Conservation (phyloP, 1,284 basidiomycete genomes). For the Peniophora sp. region DNA sequence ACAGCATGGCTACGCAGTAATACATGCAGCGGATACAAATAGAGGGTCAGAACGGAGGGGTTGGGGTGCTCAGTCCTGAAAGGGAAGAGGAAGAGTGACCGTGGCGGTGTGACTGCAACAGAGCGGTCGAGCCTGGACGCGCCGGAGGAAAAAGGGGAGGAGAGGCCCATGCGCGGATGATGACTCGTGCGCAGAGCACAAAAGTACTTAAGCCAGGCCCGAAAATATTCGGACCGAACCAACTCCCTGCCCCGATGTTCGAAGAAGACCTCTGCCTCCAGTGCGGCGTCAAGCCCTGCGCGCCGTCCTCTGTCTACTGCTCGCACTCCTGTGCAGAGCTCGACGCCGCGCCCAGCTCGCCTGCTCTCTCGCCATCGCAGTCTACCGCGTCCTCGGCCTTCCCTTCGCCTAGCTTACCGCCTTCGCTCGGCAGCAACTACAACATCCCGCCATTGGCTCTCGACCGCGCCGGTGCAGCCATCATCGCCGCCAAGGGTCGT, state of each 20-base stretch:
- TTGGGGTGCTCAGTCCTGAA: too few species aligned
- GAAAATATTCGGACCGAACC: too few species aligned
- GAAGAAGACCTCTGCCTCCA: conserved; percentile 70
- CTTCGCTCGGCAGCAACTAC: conserved; percentile 49
- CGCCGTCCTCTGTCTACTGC: conserved; percentile 60
- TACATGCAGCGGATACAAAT: too few species aligned
- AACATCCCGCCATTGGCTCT: conserved; percentile 43
- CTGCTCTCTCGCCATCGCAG: conserved; percentile 44
- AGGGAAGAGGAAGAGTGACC: too few species aligned
- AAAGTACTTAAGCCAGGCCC: too few species aligned
- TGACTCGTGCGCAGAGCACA: too few species aligned
- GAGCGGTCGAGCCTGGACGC: too few species aligned
- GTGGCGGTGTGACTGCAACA: too few species aligned
- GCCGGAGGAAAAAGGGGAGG: too few species aligned
- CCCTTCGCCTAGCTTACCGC: conserved; percentile 56
- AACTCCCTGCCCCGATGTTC: conserved; percentile 39
- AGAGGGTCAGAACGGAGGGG: too few species aligned
- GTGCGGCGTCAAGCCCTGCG: conserved; percentile 53
- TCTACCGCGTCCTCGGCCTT: conserved; percentile 62
- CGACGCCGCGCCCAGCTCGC: conserved; percentile 36
- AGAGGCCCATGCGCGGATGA: too few species aligned
- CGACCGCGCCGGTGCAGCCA: conserved; percentile 13
- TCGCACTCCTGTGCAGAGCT: conserved; percentile 59
- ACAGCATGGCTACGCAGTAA: too few species aligned
- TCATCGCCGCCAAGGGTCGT: conserved; percentile 45